Conservation (phyloP, 768 basidiomycete species). For the Scleroderma bovista region DNA sequence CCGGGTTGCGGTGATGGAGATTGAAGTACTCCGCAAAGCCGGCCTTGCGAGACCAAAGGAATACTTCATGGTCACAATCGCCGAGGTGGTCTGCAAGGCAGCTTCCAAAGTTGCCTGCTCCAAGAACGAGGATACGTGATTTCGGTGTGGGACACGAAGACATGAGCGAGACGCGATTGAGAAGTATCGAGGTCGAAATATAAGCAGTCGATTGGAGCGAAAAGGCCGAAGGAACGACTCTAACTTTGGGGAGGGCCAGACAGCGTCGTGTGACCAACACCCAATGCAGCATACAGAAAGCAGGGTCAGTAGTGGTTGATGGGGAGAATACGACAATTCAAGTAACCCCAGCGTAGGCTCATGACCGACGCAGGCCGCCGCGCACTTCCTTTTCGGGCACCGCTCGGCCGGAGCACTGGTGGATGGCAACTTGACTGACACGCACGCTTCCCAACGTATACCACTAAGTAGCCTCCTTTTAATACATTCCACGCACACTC, state of each 20-base stretch:
- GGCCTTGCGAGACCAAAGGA: slow-evolving; percentile 71
- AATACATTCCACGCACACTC: neutral
- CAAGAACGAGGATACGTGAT: slow-evolving; percentile 57
- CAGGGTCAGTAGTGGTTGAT: neutral
- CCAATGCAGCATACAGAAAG: neutral
- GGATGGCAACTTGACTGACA: neutral
- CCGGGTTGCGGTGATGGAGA: slow-evolving; percentile 58
- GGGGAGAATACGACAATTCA: neutral
- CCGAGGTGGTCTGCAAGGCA: slow-evolving; percentile 88
- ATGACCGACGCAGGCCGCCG: no score
- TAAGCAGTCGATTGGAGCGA: neutral
- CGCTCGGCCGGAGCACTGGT: neutral
- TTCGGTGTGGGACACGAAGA: slow-evolving; percentile 17
- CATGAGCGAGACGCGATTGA: neutral
- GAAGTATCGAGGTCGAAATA: neutral
- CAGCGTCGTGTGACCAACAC: neutral
- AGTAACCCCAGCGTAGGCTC: neutral
- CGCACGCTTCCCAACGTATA: no score
- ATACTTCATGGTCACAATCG: slow-evolving; percentile 72
- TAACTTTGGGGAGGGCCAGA: neutral
- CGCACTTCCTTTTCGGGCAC: neutral
- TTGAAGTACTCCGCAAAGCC: slow-evolving; percentile 68
- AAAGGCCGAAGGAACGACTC: slow-evolving; percentile 1
- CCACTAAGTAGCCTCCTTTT: no score
- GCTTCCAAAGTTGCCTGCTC: slow-evolving; percentile 83